phyloP scores from a whole-genome alignment of 352 stramenopile genomes.

The Bremia lactucae region DNA sequence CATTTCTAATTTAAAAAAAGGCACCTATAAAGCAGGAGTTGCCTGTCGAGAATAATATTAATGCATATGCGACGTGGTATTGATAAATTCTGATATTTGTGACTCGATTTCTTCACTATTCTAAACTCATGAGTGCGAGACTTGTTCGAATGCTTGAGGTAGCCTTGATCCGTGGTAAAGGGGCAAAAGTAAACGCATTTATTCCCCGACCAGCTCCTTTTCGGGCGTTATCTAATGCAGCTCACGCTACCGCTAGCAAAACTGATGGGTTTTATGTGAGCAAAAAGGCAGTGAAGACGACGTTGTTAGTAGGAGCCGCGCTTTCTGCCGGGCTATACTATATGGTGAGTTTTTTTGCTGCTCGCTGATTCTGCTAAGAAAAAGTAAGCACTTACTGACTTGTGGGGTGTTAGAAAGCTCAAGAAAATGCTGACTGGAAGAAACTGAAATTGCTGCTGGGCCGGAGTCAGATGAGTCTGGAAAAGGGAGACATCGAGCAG shows the following conservation, averaged over 20 bases:
- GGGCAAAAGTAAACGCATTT: too few species aligned
- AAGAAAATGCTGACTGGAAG: conserved; percentile 8
- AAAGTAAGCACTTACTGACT: too few species aligned
- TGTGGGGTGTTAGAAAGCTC: conserved; percentile 1
- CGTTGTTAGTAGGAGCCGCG: conserved; percentile 4
- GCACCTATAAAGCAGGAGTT: too few species aligned
- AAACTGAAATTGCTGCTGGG: conserved; percentile 7
- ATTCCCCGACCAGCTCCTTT: not conserved
- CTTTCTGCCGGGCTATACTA: conserved; percentile 10
- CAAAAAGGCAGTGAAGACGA: conserved; percentile 11
- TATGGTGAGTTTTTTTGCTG: conserved; percentile 2
- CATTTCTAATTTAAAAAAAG: too few species aligned
- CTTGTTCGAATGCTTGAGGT: too few species aligned
- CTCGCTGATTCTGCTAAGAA: too few species aligned
- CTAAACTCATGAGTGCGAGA: too few species aligned
- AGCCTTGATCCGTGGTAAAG: too few species aligned
- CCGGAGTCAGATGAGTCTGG: conserved; percentile 7
- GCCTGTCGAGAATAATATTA: too few species aligned
- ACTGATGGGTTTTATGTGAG: conserved; percentile 11
- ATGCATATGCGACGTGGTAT: too few species aligned
- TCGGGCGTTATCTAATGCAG: conserved; percentile 6
- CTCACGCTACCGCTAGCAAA: not conserved
- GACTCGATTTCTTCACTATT: too few species aligned
- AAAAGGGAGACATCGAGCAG: conserved; percentile 8
- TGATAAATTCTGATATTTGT: too few species aligned